These are phyloP conservation scores for Phoenix dactylifera DNA, from an alignment of 176 grass and related monocot genomes.

Conservation along the genomic window DNA sequence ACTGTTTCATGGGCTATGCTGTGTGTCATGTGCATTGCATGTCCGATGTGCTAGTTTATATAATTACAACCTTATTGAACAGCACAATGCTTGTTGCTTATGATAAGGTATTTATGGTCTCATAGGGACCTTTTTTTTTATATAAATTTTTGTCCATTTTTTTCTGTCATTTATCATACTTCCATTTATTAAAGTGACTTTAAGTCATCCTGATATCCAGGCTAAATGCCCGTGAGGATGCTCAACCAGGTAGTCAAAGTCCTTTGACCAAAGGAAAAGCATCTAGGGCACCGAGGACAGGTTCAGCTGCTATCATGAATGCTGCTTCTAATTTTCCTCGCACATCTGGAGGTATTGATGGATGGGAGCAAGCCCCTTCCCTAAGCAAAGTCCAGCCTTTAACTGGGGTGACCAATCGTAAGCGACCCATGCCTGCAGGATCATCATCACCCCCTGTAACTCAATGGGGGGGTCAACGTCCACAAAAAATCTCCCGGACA, in stretches of 20 bases:
- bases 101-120: no score
- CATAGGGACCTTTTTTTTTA: no score
- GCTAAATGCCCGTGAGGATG: constrained; percentile 45
- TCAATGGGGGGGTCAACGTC: constrained; percentile 59
- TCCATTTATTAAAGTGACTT: no score
- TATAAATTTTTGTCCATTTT: background rate
- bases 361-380: constrained; percentile 41
- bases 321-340: constrained; percentile 50
- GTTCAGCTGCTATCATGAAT: constrained; percentile 40
- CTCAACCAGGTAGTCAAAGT: constrained; percentile 41
- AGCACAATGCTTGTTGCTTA: no score
- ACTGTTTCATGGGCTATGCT: no score
- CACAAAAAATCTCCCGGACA: constrained; percentile 70
- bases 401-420: constrained; percentile 41
- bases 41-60: no score
- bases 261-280: constrained; percentile 68
- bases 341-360: constrained; percentile 43
- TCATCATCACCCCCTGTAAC: constrained; percentile 57
- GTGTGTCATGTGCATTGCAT: no score
- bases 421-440: constrained; percentile 40
- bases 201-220: constrained; percentile 17
- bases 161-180: constrained; percentile 3
- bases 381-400: constrained; percentile 55
- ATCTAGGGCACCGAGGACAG: constrained; percentile 54
- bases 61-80: no score